Base-by-base conservation (phyloP, 352 stramenopile genomes). In the Phytophthora megakarya region DNA sequence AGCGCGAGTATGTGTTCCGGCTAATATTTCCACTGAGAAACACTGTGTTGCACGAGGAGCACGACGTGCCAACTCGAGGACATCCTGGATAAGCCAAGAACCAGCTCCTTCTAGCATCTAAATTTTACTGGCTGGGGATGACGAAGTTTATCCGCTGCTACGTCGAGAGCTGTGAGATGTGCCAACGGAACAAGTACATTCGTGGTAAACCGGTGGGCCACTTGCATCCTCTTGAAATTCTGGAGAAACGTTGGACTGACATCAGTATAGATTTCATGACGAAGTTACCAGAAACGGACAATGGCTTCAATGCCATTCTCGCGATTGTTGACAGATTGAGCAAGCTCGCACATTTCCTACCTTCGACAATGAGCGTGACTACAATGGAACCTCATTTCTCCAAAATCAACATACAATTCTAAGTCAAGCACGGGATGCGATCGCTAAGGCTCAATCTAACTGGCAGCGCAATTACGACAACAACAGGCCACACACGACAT, bases 211-310 rank as follows among this genome's bases (percentile, higher is more conserved):
- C 38, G 1, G 25, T 16, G 5, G 61, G 21, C 6, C 44, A 51
- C 2, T 21, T 58, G 2, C 45, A 64, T 12, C 61, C 52, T 21
- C 23, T 68, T 3, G 61, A 68, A 2, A 52, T 68, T 21, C 52
- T 37, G 10, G 43, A 40, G 3, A 2, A 21, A 21, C 33, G 51
- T 13, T 68, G 44, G 37, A 40, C n/a, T 12, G 42, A 68, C 22
- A 62, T 62, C n/a, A 58, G 39, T 2, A 52, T 64, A 16, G 52
- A 63, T 3, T 68, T 63, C 21, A 42, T 68, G n/a, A 51, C 37
- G 1, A 43, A 8, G 2, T 23, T 61, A 8, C 59, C 32, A 1
- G 10, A 3, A 1, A 59, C 44, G 15, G 8, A 30, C 9, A 23
- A 8, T 5, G 28, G 38, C 1, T 48, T 52, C 12, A 40, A 54